Evolutionary conservation across 2,329 filamentous ascomycete species (phyloP).

Genomic region (Coleophoma eucalyptorum): DNA sequence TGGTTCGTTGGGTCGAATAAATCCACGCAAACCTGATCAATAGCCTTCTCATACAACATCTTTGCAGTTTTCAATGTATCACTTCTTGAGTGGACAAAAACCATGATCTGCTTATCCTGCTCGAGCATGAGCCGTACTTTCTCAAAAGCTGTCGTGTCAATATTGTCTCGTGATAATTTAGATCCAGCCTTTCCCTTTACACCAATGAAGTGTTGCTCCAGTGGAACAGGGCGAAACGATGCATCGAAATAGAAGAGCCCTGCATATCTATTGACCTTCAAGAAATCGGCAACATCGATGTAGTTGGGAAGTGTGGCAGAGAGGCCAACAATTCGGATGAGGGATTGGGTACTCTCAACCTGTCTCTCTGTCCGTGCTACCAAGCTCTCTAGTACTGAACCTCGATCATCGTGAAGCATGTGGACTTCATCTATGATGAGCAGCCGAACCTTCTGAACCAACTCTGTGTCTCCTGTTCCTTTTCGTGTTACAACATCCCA

Average conservation of each 20-base stretch:
- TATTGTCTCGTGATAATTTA: slow-evolving; percentile 80
- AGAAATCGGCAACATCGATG: slow-evolving; percentile 91
- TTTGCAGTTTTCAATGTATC: slow-evolving; percentile 89
- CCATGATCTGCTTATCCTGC: slow-evolving; percentile 95
- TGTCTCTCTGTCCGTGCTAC: slow-evolving; percentile 94
- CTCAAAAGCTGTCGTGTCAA: slow-evolving; percentile 84
- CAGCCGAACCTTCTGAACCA: slow-evolving; percentile 94
- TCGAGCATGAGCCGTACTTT: slow-evolving; percentile 94
- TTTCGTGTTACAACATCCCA: slow-evolving; percentile 99
- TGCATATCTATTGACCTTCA: slow-evolving; percentile 90
- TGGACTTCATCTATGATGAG: slow-evolving; percentile 99
- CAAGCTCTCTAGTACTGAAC: slow-evolving; percentile 91
- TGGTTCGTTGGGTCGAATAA: slow-evolving; percentile 80
- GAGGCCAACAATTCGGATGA: slow-evolving; percentile 93
- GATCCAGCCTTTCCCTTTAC: slow-evolving; percentile 86
- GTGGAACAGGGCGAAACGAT: slow-evolving; percentile 90
- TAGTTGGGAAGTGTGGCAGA: slow-evolving; percentile 97
- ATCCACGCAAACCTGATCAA: slow-evolving; percentile 73
- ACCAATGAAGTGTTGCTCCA: slow-evolving; percentile 96
- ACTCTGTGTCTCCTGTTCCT: slow-evolving; percentile 92
- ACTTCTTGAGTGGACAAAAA: slow-evolving; percentile 95
- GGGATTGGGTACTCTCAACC: slow-evolving; percentile 94
- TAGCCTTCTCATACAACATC: slow-evolving; percentile 80
- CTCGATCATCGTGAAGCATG: slow-evolving; percentile 97
- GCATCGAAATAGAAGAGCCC: slow-evolving; percentile 96